Evolutionary conservation across 2,329 filamentous ascomycete species (phyloP).

Genomic region (Fusarium tanahbumbuense): DNA sequence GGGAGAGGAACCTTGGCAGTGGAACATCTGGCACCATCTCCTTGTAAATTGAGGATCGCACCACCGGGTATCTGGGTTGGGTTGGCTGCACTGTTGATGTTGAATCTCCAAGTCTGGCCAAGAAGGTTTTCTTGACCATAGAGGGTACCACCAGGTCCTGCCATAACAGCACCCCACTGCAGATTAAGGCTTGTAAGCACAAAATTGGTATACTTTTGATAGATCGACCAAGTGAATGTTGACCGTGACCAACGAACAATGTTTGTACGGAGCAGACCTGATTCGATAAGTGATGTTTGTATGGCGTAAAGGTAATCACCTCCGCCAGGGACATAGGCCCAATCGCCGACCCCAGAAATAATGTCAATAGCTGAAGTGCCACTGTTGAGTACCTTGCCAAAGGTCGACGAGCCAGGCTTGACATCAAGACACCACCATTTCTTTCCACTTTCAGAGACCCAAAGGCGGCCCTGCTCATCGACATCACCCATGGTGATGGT

Average conservation of each 20-base stretch:
- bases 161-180: slow-evolving; percentile 1
- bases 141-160: neutral
- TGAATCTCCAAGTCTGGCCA: slow-evolving; percentile 7
- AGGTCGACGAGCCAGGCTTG: slow-evolving; percentile 1
- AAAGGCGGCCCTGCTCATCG: slow-evolving; percentile 1
- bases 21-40: slow-evolving; percentile 1
- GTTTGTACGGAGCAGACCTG: slow-evolving; percentile 12
- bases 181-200: slow-evolving; percentile 4
- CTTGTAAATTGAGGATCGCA: neutral
- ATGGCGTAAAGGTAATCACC: slow-evolving; percentile 10
- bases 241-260: slow-evolving; percentile 21
- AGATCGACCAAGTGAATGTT: slow-evolving; percentile 10
- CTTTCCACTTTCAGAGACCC: slow-evolving; percentile 6
- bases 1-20: neutral
- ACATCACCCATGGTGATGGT: slow-evolving; percentile 9
- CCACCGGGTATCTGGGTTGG: neutral
- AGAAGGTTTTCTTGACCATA: slow-evolving; percentile 6
- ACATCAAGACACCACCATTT: slow-evolving; percentile 13
- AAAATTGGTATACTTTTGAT: slow-evolving; percentile 3
- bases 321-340: slow-evolving; percentile 10
- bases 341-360: slow-evolving; percentile 1
- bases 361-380: slow-evolving; percentile 1
- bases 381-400: neutral
- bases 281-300: slow-evolving; percentile 2
- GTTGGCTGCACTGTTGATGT: neutral